phyloP scores from a whole-genome alignment of 257 asterid species.

The Capsicum pubescens region DNA sequence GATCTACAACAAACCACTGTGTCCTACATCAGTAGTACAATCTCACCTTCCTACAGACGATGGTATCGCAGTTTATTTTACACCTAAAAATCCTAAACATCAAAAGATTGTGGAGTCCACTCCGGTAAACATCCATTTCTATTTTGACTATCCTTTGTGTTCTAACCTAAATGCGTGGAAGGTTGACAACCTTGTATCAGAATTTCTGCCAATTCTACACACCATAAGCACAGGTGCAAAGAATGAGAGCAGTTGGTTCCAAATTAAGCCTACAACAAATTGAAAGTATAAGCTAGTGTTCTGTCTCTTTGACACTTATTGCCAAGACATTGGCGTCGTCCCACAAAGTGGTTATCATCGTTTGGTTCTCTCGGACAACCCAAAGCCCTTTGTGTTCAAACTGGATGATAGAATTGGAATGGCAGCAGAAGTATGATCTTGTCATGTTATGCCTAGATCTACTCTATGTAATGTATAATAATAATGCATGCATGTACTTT shows the following conservation, averaged over 20 bases:
- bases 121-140: neutral
- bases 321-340: neutral
- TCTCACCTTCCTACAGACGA: neutral
- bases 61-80: neutral
- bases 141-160: neutral
- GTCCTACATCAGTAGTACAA: too few relatives aligned
- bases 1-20: too few relatives aligned
- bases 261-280: too few relatives aligned
- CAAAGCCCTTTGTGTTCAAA: too few relatives aligned
- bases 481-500: neutral
- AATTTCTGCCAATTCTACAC: too few relatives aligned
- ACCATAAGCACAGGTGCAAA: too few relatives aligned
- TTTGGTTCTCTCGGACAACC: too few relatives aligned
- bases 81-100: neutral
- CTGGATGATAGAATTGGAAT: too few relatives aligned
- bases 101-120: neutral
- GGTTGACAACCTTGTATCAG: neutral
- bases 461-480: neutral
- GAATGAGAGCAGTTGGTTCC: too few relatives aligned
- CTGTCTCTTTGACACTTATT: neutral
- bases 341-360: too few relatives aligned
- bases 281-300: neutral
- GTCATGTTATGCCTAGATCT: neutral
- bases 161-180: neutral
- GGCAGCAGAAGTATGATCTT: too few relatives aligned